Evolutionary conservation across 225 moss, liverwort and hornwort species (phyloP).

Genomic region (Bryum argenteum): DNA sequence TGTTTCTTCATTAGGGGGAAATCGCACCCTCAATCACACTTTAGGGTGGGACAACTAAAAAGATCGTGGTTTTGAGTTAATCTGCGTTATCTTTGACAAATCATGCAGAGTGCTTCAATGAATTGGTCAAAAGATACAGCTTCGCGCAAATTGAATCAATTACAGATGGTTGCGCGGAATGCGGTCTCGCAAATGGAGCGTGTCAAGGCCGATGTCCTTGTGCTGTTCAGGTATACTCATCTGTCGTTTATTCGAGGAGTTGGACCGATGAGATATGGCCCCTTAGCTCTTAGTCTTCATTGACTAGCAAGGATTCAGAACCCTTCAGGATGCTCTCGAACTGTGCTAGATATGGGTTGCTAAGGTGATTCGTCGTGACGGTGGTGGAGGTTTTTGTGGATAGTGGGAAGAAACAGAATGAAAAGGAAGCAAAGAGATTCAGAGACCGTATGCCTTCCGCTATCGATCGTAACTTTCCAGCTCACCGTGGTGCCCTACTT

Average conservation of each 20-base stretch:
- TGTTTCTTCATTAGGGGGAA: constrained; percentile 1
- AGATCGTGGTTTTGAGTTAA: background rate
- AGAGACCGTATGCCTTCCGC: constrained; percentile 40
- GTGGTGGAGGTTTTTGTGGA: constrained; percentile 9
- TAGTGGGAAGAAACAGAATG: constrained; percentile 51
- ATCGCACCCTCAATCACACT: background rate
- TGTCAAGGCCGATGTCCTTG: constrained; percentile 50
- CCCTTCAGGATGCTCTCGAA: constrained; percentile 16
- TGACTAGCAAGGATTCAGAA: background rate
- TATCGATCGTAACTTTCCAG: constrained; percentile 39
- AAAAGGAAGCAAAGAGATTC: constrained; percentile 40
- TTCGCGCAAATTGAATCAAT: constrained; percentile 40
- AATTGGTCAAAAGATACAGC: constrained; percentile 47
- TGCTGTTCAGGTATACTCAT: constrained; percentile 48
- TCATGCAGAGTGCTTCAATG: constrained; percentile 41
- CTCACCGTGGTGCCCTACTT: constrained; percentile 44
- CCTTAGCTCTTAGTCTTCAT: background rate
- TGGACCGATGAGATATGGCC: background rate
- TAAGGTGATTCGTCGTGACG: constrained; percentile 7
- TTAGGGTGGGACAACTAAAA: background rate
- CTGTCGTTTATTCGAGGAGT: background rate
- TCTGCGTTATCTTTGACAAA: background rate
- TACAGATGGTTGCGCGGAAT: constrained; percentile 45
- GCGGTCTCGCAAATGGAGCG: constrained; percentile 40
- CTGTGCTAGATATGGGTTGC: background rate